Evolutionary conservation across 1,284 basidiomycete species (phyloP), one percentile per base, ranked within the genome.

Genomic region (Neonothopanus nambi): DNA sequence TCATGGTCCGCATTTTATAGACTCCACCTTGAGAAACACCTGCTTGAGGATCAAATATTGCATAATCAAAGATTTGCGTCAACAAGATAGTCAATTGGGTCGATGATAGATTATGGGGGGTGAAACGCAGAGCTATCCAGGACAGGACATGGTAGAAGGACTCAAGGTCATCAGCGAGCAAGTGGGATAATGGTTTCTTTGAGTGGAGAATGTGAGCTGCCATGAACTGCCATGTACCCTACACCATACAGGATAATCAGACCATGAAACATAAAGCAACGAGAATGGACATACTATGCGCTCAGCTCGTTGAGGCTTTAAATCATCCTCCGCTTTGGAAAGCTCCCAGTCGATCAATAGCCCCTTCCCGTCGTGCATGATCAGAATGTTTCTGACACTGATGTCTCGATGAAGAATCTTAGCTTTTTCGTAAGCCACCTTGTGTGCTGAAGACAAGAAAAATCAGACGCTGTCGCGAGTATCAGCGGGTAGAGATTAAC

Each of bases 341-440:
- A 52, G 37, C 24, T 52, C 51, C 44, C 51, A 52, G 36, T 52
- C 51, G n/a, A 45, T 41, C 20, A 52, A 26, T 30, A 52, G 28
- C 20, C 51, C 49, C 12, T 28, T 8, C 9, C 49, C 28, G 21
- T 47, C 37, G 4, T 39, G 15, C 9, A n/a, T 47, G 26, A 52
- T 47, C 20, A 52, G 21, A n/a, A 52, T 42, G 26, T 44, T 24
- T 21, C 51, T 43, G 5, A 41, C 26, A 33, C 43, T 47, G n/a
- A 52, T 39, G 21, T 52, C 44, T 18, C 51, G 35, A 40, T 52
- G 51, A 12, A 52, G 51, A 4, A 21, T 43, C 30, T 5, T 59
- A 36, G 36, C 43, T 30, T 33, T 42, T 4, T 35, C 9, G 26
- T 12, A 47, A 18, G 51, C 51, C 13, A 33, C 51, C 13, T 38